Evolutionary conservation across 2,329 filamentous ascomycete genomes (phyloP), one percentile per base, ranked within the genome.

Genomic region (Aspergillus persii): DNA sequence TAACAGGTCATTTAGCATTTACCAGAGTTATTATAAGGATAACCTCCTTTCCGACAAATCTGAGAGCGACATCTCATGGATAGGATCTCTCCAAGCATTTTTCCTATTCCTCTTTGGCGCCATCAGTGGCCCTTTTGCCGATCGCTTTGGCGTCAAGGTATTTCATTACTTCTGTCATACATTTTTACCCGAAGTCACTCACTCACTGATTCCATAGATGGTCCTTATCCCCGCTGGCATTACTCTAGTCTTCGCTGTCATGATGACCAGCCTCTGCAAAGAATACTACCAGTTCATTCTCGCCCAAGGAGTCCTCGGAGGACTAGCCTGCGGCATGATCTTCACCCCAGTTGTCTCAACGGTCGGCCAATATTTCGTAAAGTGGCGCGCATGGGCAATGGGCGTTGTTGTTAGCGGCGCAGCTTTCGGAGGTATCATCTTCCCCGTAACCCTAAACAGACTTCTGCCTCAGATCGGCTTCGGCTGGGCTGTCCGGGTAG

Each of bases 81-180:
- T 81, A 39, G 78, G 78, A 18, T 75, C 77, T 1, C 63, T 79
- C 15, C 75, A 78, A 51, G 68, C 73, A 7, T 79, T 81, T 63
- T 69, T 82, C 29, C 70, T 81, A 31, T 73, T 80, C 56, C 70
- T 74, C 18, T 68, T 74, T 7, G 76, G 77, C 1, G 68, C 80
- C 33, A 60, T 79, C 27, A 73, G 76, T 50, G 80, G 80, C 7
- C 79, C 77, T 0, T 56, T 81, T 31, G 80, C 77, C 63, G 80
- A 83, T 68, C 76, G 78, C 1, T 78, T 72, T 56, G 79, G 80
- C 3, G 56, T 44, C 8, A 60, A 59, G 31, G 53, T 60, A 33
- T 26, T 31, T 46, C 52, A 53, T 57, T 27, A 57, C 58, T 23
- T 58, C 59, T 15, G 54, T 56, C 6, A 33, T 63, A 7, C 15